These are phyloP conservation scores for Barbarea vulgaris DNA, from an alignment of 345 rosid genomes.

Conservation along the genomic window DNA sequence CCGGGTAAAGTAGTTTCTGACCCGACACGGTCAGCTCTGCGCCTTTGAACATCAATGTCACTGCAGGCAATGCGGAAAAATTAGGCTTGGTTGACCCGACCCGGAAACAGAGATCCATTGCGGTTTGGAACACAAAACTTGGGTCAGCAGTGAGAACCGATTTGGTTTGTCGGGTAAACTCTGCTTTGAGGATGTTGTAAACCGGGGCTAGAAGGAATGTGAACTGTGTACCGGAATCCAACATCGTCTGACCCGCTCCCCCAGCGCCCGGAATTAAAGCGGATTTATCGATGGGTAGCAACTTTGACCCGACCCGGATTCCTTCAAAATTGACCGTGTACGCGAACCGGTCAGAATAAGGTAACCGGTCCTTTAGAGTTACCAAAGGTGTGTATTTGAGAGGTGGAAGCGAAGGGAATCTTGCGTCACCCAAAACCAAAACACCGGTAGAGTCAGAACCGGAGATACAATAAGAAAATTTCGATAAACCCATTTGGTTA, in stretches of 20 bases:
- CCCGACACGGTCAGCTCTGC: conserved; percentile 66
- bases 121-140: conserved; percentile 54
- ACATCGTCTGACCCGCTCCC: conserved; percentile 77
- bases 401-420: conserved; percentile 49
- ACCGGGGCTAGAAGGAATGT: conserved; percentile 61
- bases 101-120: conserved; percentile 62
- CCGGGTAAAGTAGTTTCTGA: conserved; percentile 51
- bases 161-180: conserved; percentile 51
- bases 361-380: conserved; percentile 49
- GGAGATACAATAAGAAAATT: conserved; percentile 80
- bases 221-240: conserved; percentile 74
- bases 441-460: conserved; percentile 62
- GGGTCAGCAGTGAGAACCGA: conserved; percentile 48
- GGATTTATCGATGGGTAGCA: conserved; percentile 50
- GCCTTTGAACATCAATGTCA: conserved; percentile 54
- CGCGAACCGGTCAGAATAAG: conserved; percentile 65
- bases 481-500: conserved; percentile 60
- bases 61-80: conserved; percentile 46
- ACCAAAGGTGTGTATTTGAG: conserved; percentile 60
- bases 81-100: conserved; percentile 33
- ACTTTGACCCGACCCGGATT: conserved; percentile 49
- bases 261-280: conserved; percentile 48
- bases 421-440: conserved; percentile 56
- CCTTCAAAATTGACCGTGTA: conserved; percentile 65
- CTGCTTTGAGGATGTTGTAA: conserved; percentile 51